Percentiles rank a stretch among this genome's conserved stretches.
Conservation (phyloP, 2,329 filamentous ascomycete genomes). For the Aspergillus sp. region DNA sequence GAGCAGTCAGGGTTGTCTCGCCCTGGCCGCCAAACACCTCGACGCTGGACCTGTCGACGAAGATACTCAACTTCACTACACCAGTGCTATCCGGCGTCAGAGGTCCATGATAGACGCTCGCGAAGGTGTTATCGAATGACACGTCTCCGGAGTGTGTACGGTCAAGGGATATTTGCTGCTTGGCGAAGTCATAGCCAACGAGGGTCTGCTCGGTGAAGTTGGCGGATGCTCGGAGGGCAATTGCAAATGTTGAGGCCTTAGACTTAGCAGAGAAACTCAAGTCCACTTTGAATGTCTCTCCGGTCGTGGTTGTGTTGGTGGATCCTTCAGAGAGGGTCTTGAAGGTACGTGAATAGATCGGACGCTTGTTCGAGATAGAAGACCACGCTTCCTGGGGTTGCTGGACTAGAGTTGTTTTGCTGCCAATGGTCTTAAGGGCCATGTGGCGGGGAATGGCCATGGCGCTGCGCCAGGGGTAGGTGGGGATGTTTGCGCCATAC, state of each 20-base stretch:
- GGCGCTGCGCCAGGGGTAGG: constrained; percentile 30
- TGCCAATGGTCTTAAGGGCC: constrained; percentile 22
- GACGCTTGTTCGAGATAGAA: background rate
- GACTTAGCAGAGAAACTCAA: constrained; percentile 21
- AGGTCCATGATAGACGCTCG: constrained; percentile 23
- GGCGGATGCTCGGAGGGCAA: constrained; percentile 22
- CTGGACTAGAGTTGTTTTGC: constrained; percentile 3
- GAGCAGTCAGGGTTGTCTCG: constrained; percentile 30
- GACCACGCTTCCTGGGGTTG: background rate
- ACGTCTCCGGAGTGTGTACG: constrained; percentile 24
- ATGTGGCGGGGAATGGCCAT: constrained; percentile 28
- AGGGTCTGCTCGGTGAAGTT: constrained; percentile 26
- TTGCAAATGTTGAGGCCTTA: constrained; percentile 19
- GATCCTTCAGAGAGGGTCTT: background rate
- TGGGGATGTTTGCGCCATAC: constrained; percentile 27
- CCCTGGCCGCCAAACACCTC: constrained; percentile 33
- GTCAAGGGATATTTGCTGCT: constrained; percentile 28
- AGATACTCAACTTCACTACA: constrained; percentile 24
- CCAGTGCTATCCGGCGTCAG: constrained; percentile 20
- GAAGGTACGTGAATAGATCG: background rate
- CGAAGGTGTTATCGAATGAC: constrained; percentile 28
- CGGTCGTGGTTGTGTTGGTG: background rate
- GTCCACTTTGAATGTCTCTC: constrained; percentile 17
- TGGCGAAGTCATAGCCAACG: constrained; percentile 32
- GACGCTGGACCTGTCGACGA: constrained; percentile 34